Percentiles rank a stretch among this genome's conserved stretches.
phyloP scores from a whole-genome alignment of 73 alveolate genomes.

The Symbiodinium pilosum region DNA sequence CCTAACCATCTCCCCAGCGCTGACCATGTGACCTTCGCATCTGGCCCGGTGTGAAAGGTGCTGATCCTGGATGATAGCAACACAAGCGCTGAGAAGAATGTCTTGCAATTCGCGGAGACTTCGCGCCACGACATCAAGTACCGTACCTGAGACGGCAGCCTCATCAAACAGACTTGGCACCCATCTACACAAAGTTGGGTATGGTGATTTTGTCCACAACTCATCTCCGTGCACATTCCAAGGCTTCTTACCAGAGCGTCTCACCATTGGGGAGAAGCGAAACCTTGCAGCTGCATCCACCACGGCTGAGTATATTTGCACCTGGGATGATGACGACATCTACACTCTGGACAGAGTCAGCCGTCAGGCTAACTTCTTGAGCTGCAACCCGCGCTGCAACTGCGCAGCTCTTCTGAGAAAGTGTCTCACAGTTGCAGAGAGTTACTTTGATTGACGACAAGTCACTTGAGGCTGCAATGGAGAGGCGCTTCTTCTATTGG shows the following conservation, averaged over 20 bases:
- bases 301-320: conserved; percentile 26
- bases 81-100: conserved; percentile 12
- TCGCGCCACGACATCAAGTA: conserved; percentile 48
- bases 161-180: neutral
- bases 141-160: conserved; percentile 12
- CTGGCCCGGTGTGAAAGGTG: conserved; percentile 26
- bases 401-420: conserved; percentile 23
- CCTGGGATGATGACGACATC: conserved; percentile 86
- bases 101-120: conserved; percentile 10
- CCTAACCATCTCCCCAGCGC: too few species aligned
- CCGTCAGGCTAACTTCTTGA: conserved; percentile 45
- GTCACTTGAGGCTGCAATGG: conserved; percentile 24
- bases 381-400: conserved; percentile 57
- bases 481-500: conserved; percentile 71
- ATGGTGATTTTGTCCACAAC: neutral
- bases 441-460: too few species aligned
- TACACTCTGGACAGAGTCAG: conserved; percentile 54
- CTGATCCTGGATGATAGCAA: conserved; percentile 60
- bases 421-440: too few species aligned
- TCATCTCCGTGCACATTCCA: neutral
- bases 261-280: conserved; percentile 65
- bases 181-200: neutral
- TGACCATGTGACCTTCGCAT: too few species aligned
- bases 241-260: conserved; percentile 36
- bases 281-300: conserved; percentile 36